Conservation (phyloP, 2,329 filamentous ascomycete genomes). For the Harringtonia aguacate region DNA sequence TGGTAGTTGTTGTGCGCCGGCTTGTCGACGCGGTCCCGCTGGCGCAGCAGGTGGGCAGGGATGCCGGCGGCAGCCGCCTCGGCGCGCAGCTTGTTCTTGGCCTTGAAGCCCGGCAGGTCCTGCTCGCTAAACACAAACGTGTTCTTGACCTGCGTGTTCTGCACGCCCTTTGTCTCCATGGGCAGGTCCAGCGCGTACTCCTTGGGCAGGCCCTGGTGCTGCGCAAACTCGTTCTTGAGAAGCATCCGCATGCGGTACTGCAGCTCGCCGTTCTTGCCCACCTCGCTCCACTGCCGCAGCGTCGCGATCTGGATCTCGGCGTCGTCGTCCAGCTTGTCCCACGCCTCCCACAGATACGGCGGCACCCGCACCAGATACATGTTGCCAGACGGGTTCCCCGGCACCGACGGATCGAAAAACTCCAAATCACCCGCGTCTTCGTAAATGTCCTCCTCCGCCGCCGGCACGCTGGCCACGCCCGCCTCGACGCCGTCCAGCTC, state of each 20-base stretch:
- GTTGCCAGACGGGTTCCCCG: conserved; percentile 28
- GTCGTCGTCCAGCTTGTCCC: conserved; percentile 66
- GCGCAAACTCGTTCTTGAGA: conserved; percentile 50
- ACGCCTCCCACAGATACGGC: conserved; percentile 69
- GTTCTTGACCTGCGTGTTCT: conserved; percentile 55
- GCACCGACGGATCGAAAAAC: conserved; percentile 29
- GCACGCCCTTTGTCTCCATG: conserved; percentile 25
- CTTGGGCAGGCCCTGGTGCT: conserved; percentile 69
- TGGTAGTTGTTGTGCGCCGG: conserved; percentile 21
- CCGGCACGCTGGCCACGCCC: conserved; percentile 11
- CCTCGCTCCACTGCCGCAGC: conserved; percentile 48
- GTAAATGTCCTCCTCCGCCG: conserved; percentile 52
- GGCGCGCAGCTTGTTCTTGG: conserved; percentile 43
- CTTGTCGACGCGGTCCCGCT: conserved; percentile 32
- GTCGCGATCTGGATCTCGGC: conserved; percentile 75
- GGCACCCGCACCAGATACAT: conserved; percentile 71
- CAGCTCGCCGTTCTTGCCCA: conserved; percentile 37
- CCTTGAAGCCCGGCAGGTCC: conserved; percentile 69
- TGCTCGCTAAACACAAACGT: conserved; percentile 92
- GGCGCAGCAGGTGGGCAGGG: conserved; percentile 41
- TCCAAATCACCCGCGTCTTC: conserved; percentile 56
- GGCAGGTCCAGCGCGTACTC: conserved; percentile 76
- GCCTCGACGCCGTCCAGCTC: conserved; percentile 23
- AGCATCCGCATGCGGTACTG: conserved; percentile 49
- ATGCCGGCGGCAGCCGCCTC: conserved; percentile 48